Evolutionary conservation across 1,284 basidiomycete species (phyloP), one percentile per base, ranked within the genome.

Genomic region (Agaricales sp.): DNA sequence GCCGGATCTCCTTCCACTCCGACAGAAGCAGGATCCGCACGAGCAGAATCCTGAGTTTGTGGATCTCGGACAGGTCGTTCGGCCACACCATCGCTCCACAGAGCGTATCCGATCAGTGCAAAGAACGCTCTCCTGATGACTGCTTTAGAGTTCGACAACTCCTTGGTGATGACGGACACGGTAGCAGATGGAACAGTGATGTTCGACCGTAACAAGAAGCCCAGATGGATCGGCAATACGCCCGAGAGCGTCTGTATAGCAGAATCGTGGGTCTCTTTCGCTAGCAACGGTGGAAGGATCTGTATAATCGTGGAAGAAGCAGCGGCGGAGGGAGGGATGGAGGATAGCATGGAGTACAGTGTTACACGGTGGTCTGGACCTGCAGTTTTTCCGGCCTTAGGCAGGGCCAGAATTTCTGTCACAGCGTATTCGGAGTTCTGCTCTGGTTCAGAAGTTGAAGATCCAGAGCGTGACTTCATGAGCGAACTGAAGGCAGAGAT

Each of bases 321-420:
- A 0, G 59, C 57, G 2, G 66, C 55, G 2, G 78, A 74, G 1
- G 82, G 72, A 1, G 69, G 65, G 2, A 94, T 55, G 26, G 61
- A 64, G 2, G 72, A 64, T 1, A 92, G 71, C 79, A 96, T 90
- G 4, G 77, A 75, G 64, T 89, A 92, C 8, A 97, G 68, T 0
- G 83, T 72, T 3, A 81, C 65, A n/a, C 92, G 82, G 61, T 97
- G 91, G 52, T 94, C 92, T 2, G 87, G 76, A 1, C 89, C 89
- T 0, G 82, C 69, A 0, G 90, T 89, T 69, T 95, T 97, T 24
- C 90, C 86, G 0, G 80, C 66, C 59, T 87, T 84, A 3, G 90
- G 86, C 0, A 91, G 72, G 13, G 69, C 67, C 12, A 92, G 68
- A 1, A 93, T 65, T 54, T 93, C 89, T 8, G 71, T 65, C 2